Base-by-base conservation (phyloP, 192 early-diverging fungal genomes). In the Backusella sp. region DNA sequence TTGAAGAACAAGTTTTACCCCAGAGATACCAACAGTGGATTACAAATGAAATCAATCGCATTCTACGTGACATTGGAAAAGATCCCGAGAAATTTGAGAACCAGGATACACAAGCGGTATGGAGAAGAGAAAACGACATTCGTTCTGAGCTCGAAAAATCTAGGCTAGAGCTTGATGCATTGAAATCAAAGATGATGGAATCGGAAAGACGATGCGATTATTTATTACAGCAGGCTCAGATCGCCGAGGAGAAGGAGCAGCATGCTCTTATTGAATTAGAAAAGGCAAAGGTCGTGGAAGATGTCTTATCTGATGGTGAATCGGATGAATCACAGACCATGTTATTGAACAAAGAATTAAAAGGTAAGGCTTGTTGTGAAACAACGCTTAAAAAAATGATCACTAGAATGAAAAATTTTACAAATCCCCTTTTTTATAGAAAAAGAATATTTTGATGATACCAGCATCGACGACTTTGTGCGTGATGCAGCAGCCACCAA, bases 41-140 rank as follows among this genome's bases (percentile, higher is more conserved):
- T 68, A 92, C 91, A 4, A 84, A 84, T 53, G 92, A 93, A 72
- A 93, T 93, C 46, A 93, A 93, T 77, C 87, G 91, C 59, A 92
- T 92, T 68, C 78, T 93, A 72, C 85, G 92, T 37, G 92, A 93
- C 42, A 70, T 91, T 66, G 85, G 84, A 70, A 89, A 86, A 21
- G 82, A 81, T 49, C 83, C 79, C 52, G 89, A 92, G 59, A 83
- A 88, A 68, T 87, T 92, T 39, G 86, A 81, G 19, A 72, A 17
- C 23, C 90, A 92, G 53, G 89, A 89, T 73, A 62, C 78, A 53
- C 83, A 82, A 30, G 73, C 69, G 21, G 75, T 80, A 4, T 80
- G 79, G 79, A 52, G 79, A 68, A 71, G 79, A n/a, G 79, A 80
- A 68, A 75, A 80, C 23, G 79, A 80, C 73, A 76, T 80, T 56